phyloP scores from a whole-genome alignment of 768 basidiomycete species.

The Mycena filopes region DNA sequence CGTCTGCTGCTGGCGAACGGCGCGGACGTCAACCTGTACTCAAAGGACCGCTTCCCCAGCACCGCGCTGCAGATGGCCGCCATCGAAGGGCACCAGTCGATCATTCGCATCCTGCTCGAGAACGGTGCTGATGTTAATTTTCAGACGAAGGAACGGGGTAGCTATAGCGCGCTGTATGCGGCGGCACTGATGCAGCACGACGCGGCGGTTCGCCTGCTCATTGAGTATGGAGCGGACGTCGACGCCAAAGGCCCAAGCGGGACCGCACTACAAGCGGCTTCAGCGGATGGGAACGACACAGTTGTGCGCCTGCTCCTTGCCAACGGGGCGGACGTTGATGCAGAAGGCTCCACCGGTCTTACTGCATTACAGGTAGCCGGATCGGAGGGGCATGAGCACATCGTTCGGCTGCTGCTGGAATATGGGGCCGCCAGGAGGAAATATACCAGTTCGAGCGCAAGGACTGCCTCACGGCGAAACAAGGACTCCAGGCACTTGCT shows the following conservation, averaged over 20 bases:
- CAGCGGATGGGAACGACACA: neutral
- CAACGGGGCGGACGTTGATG: neutral
- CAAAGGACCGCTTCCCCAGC: neutral
- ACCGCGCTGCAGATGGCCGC: conserved; percentile 7
- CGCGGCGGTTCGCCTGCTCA: neutral
- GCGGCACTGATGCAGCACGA: neutral
- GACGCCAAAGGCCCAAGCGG: neutral
- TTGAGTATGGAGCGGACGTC: conserved; percentile 4
- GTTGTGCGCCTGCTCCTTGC: neutral
- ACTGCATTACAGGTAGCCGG: conserved; percentile 4
- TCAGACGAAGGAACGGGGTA: conserved; percentile 3
- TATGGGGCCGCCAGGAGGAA: neutral
- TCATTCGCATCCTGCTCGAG: conserved; percentile 3
- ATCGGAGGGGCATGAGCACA: neutral
- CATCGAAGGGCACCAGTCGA: neutral
- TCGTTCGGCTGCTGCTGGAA: neutral
- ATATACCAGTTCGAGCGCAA: too few species aligned
- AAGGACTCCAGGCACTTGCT: too few species aligned
- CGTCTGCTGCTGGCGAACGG: neutral
- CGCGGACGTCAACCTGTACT: neutral
- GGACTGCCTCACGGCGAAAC: too few species aligned
- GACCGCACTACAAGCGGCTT: conserved; percentile 1
- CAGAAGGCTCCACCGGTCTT: neutral
- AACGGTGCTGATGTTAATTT: conserved; percentile 6
- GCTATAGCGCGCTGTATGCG: conserved; percentile 1